A percentile compares a stretch with the other conserved stretches of the same genome.
phyloP scores from a whole-genome alignment of 1,139 yeast genomes.

The Spathaspora sp. region DNA sequence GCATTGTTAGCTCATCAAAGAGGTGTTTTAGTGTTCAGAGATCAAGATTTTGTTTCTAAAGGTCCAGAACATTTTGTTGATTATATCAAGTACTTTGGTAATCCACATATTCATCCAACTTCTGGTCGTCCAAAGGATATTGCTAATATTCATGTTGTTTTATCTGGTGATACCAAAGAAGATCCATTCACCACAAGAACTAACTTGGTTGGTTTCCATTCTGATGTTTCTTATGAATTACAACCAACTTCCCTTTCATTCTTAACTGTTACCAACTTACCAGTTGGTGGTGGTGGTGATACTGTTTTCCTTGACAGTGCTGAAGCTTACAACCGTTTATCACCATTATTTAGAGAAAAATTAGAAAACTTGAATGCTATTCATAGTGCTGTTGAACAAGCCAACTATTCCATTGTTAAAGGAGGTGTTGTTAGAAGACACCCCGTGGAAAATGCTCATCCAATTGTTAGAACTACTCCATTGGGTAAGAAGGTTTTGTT shows the following conservation, averaged over 20 bases:
- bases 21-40: conserved; percentile 67
- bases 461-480: conserved; percentile 68
- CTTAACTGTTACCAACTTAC: conserved; percentile 59
- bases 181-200: conserved; percentile 34
- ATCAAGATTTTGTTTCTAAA: conserved; percentile 59
- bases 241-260: conserved; percentile 72
- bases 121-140: conserved; percentile 63
- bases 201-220: conserved; percentile 54
- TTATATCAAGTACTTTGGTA: conserved; percentile 66
- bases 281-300: conserved; percentile 74
- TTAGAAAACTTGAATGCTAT: conserved; percentile 58
- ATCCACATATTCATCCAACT: conserved; percentile 71
- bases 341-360: conserved; percentile 57
- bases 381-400: conserved; percentile 73
- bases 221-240: conserved; percentile 68
- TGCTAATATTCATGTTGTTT: conserved; percentile 64
- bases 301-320: conserved; percentile 66
- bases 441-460: conserved; percentile 61
- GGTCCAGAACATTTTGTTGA: conserved; percentile 55
- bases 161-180: conserved; percentile 41
- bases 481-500: conserved; percentile 61
- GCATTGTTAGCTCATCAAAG: conserved; percentile 64
- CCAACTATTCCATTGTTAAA: conserved; percentile 47
- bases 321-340: conserved; percentile 68
- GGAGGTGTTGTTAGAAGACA: conserved; percentile 67